phyloP scores from a whole-genome alignment of 768 basidiomycete genomes.

The Pholiota microspora region DNA sequence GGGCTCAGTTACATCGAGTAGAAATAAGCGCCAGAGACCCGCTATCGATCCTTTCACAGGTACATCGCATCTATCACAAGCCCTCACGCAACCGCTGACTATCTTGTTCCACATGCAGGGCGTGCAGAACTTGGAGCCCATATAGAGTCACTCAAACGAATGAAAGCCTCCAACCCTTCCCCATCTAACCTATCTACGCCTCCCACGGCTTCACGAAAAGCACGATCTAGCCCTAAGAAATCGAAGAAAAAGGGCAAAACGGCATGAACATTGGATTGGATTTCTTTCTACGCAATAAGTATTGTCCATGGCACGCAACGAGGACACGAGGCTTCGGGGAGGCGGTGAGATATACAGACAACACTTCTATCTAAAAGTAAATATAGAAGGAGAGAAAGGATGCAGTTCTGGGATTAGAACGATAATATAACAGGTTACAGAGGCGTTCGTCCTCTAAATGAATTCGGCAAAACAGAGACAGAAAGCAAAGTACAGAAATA shows the following conservation, averaged over 20 bases:
- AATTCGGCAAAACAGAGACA: background rate
- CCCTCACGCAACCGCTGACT: background rate
- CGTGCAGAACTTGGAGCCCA: constrained; percentile 30
- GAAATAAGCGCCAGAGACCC: constrained; percentile 48
- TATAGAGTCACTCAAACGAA: constrained; percentile 6
- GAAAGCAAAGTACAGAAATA: background rate
- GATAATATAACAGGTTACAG: background rate
- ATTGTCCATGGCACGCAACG: background rate
- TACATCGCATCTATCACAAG: constrained; percentile 17
- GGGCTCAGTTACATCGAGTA: background rate
- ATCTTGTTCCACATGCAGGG: constrained; percentile 25
- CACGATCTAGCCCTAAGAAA: constrained; percentile 24
- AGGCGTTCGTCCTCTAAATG: background rate
- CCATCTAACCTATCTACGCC: constrained; percentile 9
- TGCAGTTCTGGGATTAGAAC: background rate
- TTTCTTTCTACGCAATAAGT: background rate
- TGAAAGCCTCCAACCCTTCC: constrained; percentile 10
- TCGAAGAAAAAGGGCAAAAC: constrained; percentile 33
- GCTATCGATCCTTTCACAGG: constrained; percentile 68
- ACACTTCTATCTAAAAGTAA: constrained; percentile 4
- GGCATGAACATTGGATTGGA: constrained; percentile 1
- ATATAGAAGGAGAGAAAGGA: background rate
- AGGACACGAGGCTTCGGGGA: background rate
- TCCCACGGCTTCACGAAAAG: constrained; percentile 4
- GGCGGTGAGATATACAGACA: background rate